A percentile compares a stretch with the other conserved stretches of the same genome.
Evolutionary conservation across 2,329 filamentous ascomycete species (phyloP).

Genomic region (Hypoxylon sp.): DNA sequence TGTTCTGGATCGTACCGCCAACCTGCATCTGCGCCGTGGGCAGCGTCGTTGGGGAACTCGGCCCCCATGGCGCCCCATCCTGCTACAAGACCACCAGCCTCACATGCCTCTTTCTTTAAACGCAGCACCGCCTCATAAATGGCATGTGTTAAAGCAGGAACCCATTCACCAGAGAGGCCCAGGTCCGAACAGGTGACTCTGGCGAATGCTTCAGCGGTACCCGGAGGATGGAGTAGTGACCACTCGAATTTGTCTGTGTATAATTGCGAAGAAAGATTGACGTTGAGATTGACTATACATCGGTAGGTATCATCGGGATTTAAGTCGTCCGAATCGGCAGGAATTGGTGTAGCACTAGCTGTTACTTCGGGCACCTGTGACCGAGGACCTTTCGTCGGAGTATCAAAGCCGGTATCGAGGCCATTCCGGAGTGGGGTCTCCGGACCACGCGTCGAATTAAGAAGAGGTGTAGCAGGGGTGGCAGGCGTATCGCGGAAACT

Average conservation of each 20-base stretch:
- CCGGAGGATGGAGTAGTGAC: conserved; percentile 92
- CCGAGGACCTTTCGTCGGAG: conserved; percentile 64
- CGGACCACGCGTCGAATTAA: conserved; percentile 62
- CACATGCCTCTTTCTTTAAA: conserved; percentile 95
- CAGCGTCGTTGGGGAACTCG: conserved; percentile 91
- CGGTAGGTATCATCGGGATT: conserved; percentile 96
- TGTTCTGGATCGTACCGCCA: conserved; percentile 97
- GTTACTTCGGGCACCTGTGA: conserved; percentile 70
- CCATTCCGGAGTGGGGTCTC: conserved; percentile 71
- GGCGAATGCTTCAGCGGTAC: conserved; percentile 92
- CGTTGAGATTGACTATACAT: conserved; percentile 90
- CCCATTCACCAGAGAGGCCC: conserved; percentile 91
- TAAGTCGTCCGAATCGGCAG: conserved; percentile 77
- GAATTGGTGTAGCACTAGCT: conserved; percentile 76
- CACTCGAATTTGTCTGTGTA: conserved; percentile 99
- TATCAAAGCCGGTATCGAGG: conserved; percentile 64
- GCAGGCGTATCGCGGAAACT: conserved; percentile 58
- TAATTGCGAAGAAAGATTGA: conserved; percentile 90
- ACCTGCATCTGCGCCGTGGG: conserved; percentile 84
- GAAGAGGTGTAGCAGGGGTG: conserved; percentile 60
- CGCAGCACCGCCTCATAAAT: conserved; percentile 96
- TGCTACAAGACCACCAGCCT: conserved; percentile 87
- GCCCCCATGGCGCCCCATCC: conserved; percentile 76
- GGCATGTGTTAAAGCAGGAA: conserved; percentile 92
- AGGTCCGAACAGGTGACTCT: conserved; percentile 94